Evolutionary conservation across 495 filamentous ascomycete genomes (phyloP).

Genomic region (Penicillium waksmanii): DNA sequence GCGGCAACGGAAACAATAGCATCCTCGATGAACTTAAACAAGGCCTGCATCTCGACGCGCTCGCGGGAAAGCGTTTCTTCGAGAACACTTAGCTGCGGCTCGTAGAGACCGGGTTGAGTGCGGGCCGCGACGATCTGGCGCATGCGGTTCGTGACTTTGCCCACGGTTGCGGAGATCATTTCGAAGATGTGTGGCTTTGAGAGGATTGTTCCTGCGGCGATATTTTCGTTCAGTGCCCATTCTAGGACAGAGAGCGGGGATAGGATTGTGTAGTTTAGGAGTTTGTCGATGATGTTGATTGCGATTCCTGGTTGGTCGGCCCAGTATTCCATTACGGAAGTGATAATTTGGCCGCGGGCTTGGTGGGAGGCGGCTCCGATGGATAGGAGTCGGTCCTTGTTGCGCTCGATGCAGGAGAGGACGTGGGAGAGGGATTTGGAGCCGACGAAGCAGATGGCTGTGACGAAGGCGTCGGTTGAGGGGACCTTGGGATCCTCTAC

Average conservation of each 20-base stretch:
- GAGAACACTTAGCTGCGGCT: slow-evolving; percentile 63
- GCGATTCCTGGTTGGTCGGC: slow-evolving; percentile 88
- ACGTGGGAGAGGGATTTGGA: slow-evolving; percentile 96
- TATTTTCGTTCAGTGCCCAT: slow-evolving; percentile 75
- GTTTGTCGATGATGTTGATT: slow-evolving; percentile 91
- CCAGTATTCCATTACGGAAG: slow-evolving; percentile 92
- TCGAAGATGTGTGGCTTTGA: slow-evolving; percentile 79
- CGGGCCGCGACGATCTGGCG: slow-evolving; percentile 75
- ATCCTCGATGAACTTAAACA: slow-evolving; percentile 84
- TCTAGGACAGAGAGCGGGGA: slow-evolving; percentile 79
- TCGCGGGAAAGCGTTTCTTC: slow-evolving; percentile 69
- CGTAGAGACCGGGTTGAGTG: slow-evolving; percentile 55
- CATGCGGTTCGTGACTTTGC: slow-evolving; percentile 89
- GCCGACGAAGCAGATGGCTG: slow-evolving; percentile 87
- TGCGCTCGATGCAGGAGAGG: slow-evolving; percentile 92
- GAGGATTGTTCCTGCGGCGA: slow-evolving; percentile 69
- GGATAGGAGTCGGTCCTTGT: slow-evolving; percentile 84
- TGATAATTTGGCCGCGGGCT: slow-evolving; percentile 85
- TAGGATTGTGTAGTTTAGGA: slow-evolving; percentile 96
- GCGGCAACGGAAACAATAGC: slow-evolving; percentile 70
- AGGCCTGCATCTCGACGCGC: slow-evolving; percentile 68
- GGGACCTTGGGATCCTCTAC: slow-evolving; percentile 74
- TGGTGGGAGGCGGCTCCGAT: slow-evolving; percentile 72
- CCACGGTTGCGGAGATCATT: slow-evolving; percentile 82
- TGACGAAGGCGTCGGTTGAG: slow-evolving; percentile 91